Evolutionary conservation across 1,139 yeast species (phyloP), one percentile per base, ranked within the genome.

Genomic region (Blastobotrys proliferans): DNA sequence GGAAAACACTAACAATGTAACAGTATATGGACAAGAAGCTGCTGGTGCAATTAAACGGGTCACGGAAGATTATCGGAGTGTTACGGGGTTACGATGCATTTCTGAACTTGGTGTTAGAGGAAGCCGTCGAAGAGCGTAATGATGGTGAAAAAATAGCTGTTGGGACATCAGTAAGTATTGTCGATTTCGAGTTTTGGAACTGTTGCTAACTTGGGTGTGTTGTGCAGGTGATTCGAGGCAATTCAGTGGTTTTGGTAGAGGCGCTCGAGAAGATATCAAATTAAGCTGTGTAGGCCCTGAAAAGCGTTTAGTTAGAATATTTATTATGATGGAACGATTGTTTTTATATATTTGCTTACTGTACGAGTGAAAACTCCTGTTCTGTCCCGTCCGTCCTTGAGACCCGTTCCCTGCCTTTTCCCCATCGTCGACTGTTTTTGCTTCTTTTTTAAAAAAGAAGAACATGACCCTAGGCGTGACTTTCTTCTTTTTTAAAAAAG

Each of bases 1-100:
- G 17, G 10, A 14, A 30, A 17, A 16, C 9, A 30, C 34, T 13
- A 11, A 30, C 34, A 8, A 8, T 19, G 10, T 20, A 13, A n/a
- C 18, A 81, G 84, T 86, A 85, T 60, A 74, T 84, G 79, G 90
- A 83, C 61, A 83, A 83, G 64, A 76, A 78, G 60, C 72, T 86
- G 29, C 69, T 78, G 11, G 69, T 86, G 19, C 85, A 81, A 56
- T 69, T 87, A 47, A 84, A 84, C 60, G 92, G 94, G 6, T 68
- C 83, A 14, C 72, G 95, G 45, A 79, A 76, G 51, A 79, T 86
- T 6, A 72, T 75, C 3, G 96, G 96, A 1, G 74, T 77, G 6
- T 70, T 86, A 46, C 70, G 84, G 58, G 95, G 95, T 9, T 86
- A 79, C 60, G 96, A 86, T 59, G 80, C 77, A 56, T 85, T 84